Conservation (phyloP, 2,329 filamentous ascomycete genomes). For the Phaeoacremonium minimum region DNA sequence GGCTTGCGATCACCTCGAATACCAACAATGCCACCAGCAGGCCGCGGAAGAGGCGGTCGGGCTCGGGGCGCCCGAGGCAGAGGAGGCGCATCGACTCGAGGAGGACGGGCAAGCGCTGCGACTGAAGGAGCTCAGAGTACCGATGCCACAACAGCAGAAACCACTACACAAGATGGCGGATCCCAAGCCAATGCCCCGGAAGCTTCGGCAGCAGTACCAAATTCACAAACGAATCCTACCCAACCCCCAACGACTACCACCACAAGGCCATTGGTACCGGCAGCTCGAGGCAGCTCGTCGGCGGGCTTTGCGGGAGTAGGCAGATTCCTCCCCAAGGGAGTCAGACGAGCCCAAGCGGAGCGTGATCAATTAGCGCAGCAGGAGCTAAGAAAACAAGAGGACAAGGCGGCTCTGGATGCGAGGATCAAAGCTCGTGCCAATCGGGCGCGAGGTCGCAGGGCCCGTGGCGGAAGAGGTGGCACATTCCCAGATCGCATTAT, state of each 20-base stretch:
- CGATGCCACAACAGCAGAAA: neutral
- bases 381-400: slow-evolving; percentile 21
- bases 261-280: slow-evolving; percentile 2
- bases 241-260: slow-evolving; percentile 1
- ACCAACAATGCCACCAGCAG: slow-evolving; percentile 7
- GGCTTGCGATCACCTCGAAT: neutral
- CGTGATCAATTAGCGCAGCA: slow-evolving; percentile 28
- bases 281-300: slow-evolving; percentile 2
- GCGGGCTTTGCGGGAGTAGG: slow-evolving; percentile 10
- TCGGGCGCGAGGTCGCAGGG: slow-evolving; percentile 18
- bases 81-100: slow-evolving; percentile 24
- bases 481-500: slow-evolving; percentile 7
- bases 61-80: slow-evolving; percentile 15
- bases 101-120: slow-evolving; percentile 19
- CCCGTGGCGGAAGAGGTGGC: slow-evolving; percentile 15
- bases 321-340: slow-evolving; percentile 26
- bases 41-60: slow-evolving; percentile 5
- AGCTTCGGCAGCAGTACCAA: neutral
- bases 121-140: slow-evolving; percentile 1
- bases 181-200: neutral
- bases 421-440: slow-evolving; percentile 15
- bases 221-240: neutral
- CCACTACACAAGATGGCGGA: neutral
- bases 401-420: slow-evolving; percentile 23
- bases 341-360: slow-evolving; percentile 26